Evolutionary conservation across 129 eudicot genomes (phyloP).

Genomic region (Flaveria ramosissima): DNA sequence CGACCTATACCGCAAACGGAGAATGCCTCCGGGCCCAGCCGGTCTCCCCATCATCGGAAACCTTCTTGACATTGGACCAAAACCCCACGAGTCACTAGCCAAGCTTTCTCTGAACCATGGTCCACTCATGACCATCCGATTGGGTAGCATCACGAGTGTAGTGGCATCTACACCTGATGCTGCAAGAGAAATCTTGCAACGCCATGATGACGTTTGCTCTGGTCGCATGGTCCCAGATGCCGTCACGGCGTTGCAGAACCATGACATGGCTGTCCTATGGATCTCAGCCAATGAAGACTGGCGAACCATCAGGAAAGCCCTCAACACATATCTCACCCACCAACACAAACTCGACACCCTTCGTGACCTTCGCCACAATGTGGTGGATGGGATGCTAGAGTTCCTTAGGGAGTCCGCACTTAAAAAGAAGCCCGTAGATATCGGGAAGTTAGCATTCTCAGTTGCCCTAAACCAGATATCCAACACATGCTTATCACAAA

Average conservation of each 20-base stretch:
- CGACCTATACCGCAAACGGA: neutral
- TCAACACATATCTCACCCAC: constrained; percentile 12
- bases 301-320: neutral
- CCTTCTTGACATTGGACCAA: constrained; percentile 10
- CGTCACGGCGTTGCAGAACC: neutral
- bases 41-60: neutral
- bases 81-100: constrained; percentile 4
- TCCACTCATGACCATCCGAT: constrained; percentile 5
- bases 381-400: neutral
- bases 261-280: neutral
- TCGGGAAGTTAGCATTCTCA: neutral
- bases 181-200: neutral
- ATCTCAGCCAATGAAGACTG: constrained; percentile 1
- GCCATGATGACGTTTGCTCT: neutral
- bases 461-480: neutral
- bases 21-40: neutral
- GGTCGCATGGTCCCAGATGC: neutral
- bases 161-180: constrained; percentile 8
- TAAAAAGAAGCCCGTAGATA: neutral
- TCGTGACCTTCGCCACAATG: neutral
- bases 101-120: neutral
- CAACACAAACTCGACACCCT: constrained; percentile 15
- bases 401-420: neutral
- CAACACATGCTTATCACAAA: neutral
- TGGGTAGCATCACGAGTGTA: neutral